Percentiles rank a stretch among this genome's conserved stretches.
phyloP scores from a whole-genome alignment of 2,329 filamentous ascomycete species.

The Monosporascus sp. region DNA sequence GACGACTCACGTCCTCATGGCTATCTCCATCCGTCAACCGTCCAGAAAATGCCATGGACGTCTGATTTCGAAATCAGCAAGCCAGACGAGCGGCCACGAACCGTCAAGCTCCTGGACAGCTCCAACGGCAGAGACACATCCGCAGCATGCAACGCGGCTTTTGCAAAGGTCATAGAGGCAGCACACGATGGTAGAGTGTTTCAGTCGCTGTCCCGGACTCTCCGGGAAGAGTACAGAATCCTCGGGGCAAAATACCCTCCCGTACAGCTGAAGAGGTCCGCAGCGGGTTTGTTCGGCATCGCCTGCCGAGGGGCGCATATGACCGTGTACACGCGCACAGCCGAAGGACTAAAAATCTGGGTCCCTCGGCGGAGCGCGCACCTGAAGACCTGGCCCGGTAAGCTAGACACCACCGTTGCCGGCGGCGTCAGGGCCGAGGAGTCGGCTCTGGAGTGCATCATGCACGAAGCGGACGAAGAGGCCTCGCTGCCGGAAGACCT shows the following conservation, averaged over 20 bases:
- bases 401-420: conserved; percentile 70
- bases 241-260: conserved; percentile 17
- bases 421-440: conserved; percentile 63
- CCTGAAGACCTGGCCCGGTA: conserved; percentile 64
- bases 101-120: conserved; percentile 21
- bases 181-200: conserved; percentile 15
- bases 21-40: conserved; percentile 39
- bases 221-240: conserved; percentile 25
- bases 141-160: conserved; percentile 18
- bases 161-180: conserved; percentile 18
- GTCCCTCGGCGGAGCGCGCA: conserved; percentile 55
- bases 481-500: conserved; percentile 58
- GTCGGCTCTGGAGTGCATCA: conserved; percentile 56
- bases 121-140: conserved; percentile 16
- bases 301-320: conserved; percentile 57
- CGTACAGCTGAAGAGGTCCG: conserved; percentile 45
- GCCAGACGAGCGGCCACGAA: conserved; percentile 18
- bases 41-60: conserved; percentile 38
- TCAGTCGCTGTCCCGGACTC: conserved; percentile 14
- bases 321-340: conserved; percentile 46
- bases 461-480: conserved; percentile 66
- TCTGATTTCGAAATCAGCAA: conserved; percentile 24
- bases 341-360: conserved; percentile 55
- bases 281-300: conserved; percentile 55
- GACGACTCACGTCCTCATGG: conserved; percentile 42